Evolutionary conservation across 768 basidiomycete genomes (phyloP).

Genomic region (Leccinellum rugosiceps): DNA sequence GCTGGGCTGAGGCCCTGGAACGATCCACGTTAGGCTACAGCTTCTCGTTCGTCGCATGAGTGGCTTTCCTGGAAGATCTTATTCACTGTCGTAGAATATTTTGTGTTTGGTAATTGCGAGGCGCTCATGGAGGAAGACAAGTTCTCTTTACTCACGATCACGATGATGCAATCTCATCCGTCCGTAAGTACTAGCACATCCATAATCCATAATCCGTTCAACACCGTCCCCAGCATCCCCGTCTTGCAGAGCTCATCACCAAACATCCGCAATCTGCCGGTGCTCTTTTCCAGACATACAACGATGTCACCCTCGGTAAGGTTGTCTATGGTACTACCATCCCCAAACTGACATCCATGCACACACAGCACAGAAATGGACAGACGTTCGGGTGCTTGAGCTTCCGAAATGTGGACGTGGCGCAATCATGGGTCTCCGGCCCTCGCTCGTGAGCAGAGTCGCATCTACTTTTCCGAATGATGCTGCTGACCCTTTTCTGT

Average conservation of each 20-base stretch:
- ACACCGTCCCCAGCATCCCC: constrained; percentile 37
- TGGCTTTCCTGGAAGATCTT: constrained; percentile 45
- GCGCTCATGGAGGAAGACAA: constrained; percentile 14
- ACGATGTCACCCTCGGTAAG: constrained; percentile 64
- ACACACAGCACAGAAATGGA: constrained; percentile 68
- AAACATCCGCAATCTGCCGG: constrained; percentile 65
- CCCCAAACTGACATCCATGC: background rate
- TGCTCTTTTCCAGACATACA: constrained; percentile 70
- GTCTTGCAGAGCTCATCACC: constrained; percentile 42
- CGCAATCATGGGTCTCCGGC: constrained; percentile 57
- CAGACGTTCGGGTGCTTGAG: constrained; percentile 59
- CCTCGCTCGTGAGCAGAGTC: constrained; percentile 43
- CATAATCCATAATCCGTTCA: constrained; percentile 2
- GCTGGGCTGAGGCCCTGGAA: constrained; percentile 40
- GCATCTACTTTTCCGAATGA: background rate
- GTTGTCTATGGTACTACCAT: background rate
- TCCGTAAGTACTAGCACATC: constrained; percentile 14
- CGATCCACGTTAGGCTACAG: background rate
- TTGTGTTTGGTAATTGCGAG: constrained; percentile 38
- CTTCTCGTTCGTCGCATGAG: background rate
- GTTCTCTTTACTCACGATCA: background rate
- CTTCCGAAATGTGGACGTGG: constrained; percentile 51
- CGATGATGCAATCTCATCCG: constrained; percentile 22
- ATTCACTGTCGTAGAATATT: constrained; percentile 44
- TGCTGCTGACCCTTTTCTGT: background rate